Conservation (phyloP, 805 yeast genomes). For the Candida wancherniae region DNA sequence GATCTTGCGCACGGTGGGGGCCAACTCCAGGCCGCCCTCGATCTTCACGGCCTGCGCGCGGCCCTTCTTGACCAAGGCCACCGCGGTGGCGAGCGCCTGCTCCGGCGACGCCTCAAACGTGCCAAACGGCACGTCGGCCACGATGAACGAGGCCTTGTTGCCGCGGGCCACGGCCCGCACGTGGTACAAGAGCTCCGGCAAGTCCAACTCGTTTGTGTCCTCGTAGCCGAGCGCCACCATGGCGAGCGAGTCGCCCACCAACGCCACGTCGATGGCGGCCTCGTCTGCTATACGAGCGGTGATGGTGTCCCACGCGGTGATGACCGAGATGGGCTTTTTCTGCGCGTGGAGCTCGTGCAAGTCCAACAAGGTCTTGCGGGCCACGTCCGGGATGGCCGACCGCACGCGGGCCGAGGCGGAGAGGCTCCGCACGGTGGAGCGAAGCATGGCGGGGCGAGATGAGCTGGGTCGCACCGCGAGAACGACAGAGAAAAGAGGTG, state of each 20-base stretch:
- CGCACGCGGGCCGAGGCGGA: slow-evolving; percentile 1
- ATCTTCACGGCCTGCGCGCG: slow-evolving; percentile 71
- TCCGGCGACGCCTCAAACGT: slow-evolving; percentile 61
- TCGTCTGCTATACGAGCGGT: slow-evolving; percentile 66
- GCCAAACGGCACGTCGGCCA: slow-evolving; percentile 91
- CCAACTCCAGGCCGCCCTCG: slow-evolving; percentile 68
- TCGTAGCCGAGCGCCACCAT: slow-evolving; percentile 85
- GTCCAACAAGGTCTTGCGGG: slow-evolving; percentile 11
- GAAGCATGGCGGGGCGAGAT: slow-evolving; percentile 10
- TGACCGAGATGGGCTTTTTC: slow-evolving; percentile 32
- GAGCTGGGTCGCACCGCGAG: too few relatives aligned
- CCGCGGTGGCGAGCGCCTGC: slow-evolving; percentile 59
- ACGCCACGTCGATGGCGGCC: slow-evolving; percentile 61
- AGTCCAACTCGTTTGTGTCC: slow-evolving; percentile 67
- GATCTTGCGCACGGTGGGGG: slow-evolving; percentile 50
- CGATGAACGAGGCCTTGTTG: slow-evolving; percentile 54
- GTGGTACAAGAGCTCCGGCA: slow-evolving; percentile 77
- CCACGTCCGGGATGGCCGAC: slow-evolving; percentile 10
- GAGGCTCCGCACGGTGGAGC: slow-evolving; percentile 7
- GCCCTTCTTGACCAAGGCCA: slow-evolving; percentile 51
- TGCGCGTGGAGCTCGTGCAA: slow-evolving; percentile 7
- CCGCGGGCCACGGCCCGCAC: slow-evolving; percentile 76
- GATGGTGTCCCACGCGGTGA: slow-evolving; percentile 89
- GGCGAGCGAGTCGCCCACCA: slow-evolving; percentile 90
- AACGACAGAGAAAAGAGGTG: too few relatives aligned